A percentile compares a stretch with the other conserved stretches of the same genome.
Evolutionary conservation across 805 yeast species (phyloP).

Genomic region (Sugiyamaella valdiviana): DNA sequence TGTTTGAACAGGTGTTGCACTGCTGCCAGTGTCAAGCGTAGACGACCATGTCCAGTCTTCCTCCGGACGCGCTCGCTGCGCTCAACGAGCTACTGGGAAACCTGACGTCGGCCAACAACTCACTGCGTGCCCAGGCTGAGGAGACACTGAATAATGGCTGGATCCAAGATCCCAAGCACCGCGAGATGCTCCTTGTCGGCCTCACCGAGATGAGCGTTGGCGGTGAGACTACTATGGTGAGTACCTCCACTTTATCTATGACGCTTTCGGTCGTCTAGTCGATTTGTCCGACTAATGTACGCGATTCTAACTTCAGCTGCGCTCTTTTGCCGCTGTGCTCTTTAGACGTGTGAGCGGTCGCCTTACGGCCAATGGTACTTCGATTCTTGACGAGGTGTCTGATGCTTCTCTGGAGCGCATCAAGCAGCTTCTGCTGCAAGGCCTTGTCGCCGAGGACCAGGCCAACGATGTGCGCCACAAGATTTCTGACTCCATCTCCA

Average conservation of each 20-base stretch:
- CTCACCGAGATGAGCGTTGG: slow-evolving; percentile 71
- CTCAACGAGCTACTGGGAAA: slow-evolving; percentile 54
- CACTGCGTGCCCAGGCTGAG: slow-evolving; percentile 73
- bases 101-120: slow-evolving; percentile 74
- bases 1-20: neutral
- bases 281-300: neutral
- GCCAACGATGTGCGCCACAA: slow-evolving; percentile 81
- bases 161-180: slow-evolving; percentile 47
- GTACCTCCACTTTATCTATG: too few relatives aligned
- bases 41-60: slow-evolving; percentile 34
- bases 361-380: slow-evolving; percentile 58
- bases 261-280: too few relatives aligned
- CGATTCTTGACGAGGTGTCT: slow-evolving; percentile 62
- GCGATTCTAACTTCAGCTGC: neutral
- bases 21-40: too few relatives aligned
- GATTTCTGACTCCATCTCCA: slow-evolving; percentile 89
- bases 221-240: slow-evolving; percentile 50
- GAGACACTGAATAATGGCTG: slow-evolving; percentile 64
- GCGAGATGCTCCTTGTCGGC: slow-evolving; percentile 64
- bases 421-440: slow-evolving; percentile 59
- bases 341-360: slow-evolving; percentile 81
- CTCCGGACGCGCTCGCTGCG: slow-evolving; percentile 53
- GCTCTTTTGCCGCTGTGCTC: slow-evolving; percentile 75
- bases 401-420: slow-evolving; percentile 55
- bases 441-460: slow-evolving; percentile 54